Base-by-base conservation (phyloP, 257 asterid genomes). In the Henckelia pumila region DNA sequence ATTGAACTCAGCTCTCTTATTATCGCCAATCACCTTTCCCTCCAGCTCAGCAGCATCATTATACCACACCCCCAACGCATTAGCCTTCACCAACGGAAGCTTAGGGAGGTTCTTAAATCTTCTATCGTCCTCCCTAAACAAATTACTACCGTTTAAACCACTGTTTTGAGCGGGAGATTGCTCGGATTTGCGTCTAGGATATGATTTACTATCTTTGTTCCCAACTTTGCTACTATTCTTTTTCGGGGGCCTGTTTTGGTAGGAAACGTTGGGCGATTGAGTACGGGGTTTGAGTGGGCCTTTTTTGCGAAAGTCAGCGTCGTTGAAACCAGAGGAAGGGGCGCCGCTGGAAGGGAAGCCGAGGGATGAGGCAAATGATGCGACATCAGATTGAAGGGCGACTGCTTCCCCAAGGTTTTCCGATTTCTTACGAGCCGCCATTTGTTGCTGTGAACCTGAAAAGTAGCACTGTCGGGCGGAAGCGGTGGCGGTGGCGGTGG, bases 331-430 rank as follows among this genome's bases (percentile, higher is more conserved):
- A 68, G 92, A 70, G 65, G 86, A 67, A 40, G 92, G 69, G 8
- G 74, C 64, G 40, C 75, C 75, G 71, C 56, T 33, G 61, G 86
- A 58, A 64, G 89, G 71, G 23, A 88, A 82, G 1, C 99, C 99
- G 44, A 93, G 84, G 25, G 99, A 75, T 61, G 99, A 90, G 37
- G 96, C 99, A 52, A 90, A 91, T 0, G 91, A 83, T 8, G 95
- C 95, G 19, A 93, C 74, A 56, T 93, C 96, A 55, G 91, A 80
- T 52, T 84, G 78, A 26, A 93, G 78, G 56, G 61, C 57, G 24
- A 70, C 84, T 0, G 80, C 17, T 75, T 93, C 93, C 2, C 53
- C 59, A 8, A 81, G 37, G 22, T 72, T 66, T 35, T 73, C 67
- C 44, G 73, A 3, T 52, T 80, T 75, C 40, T 83, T 86, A 25